Percentiles rank a stretch among this genome's conserved stretches.
Conservation (phyloP, 2,329 filamentous ascomycete species). For the Fusarium setosum region DNA sequence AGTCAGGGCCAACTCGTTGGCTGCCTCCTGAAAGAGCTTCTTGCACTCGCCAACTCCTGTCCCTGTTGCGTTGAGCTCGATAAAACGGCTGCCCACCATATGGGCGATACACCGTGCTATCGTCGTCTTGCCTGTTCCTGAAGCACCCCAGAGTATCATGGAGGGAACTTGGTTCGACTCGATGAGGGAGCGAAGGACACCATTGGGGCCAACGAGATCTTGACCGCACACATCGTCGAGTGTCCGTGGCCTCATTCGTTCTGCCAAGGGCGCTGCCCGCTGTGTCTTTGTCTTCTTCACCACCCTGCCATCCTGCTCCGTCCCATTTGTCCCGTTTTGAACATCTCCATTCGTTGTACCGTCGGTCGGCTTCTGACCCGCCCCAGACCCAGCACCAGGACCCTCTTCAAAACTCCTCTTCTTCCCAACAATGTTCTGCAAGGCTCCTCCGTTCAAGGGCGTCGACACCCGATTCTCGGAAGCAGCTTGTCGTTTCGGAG, state of each 20-base stretch:
- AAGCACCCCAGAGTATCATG: slow-evolving; percentile 92
- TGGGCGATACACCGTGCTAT: slow-evolving; percentile 92
- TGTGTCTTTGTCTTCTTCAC: slow-evolving; percentile 76
- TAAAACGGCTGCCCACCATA: slow-evolving; percentile 84
- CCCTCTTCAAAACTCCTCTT: slow-evolving; percentile 68
- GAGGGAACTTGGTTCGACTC: slow-evolving; percentile 88
- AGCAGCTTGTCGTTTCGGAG: slow-evolving; percentile 63
- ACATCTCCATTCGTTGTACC: slow-evolving; percentile 17
- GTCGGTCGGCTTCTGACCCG: neutral
- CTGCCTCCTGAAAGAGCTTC: slow-evolving; percentile 88
- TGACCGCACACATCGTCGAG: slow-evolving; percentile 92
- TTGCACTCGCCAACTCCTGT: slow-evolving; percentile 91
- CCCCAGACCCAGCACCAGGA: slow-evolving; percentile 50
- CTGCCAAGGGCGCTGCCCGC: slow-evolving; percentile 85
- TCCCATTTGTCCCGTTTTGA: slow-evolving; percentile 7
- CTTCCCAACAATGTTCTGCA: slow-evolving; percentile 49
- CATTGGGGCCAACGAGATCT: slow-evolving; percentile 85
- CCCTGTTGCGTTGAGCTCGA: slow-evolving; percentile 95
- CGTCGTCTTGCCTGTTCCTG: slow-evolving; percentile 88
- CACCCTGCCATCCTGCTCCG: slow-evolving; percentile 52
- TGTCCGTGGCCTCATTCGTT: slow-evolving; percentile 88
- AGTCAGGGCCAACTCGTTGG: slow-evolving; percentile 81
- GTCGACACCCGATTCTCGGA: slow-evolving; percentile 45
- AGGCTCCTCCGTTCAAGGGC: slow-evolving; percentile 49
- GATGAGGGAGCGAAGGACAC: slow-evolving; percentile 88